Base-by-base conservation (phyloP, 805 yeast genomes). In the Starmera amethionina region DNA sequence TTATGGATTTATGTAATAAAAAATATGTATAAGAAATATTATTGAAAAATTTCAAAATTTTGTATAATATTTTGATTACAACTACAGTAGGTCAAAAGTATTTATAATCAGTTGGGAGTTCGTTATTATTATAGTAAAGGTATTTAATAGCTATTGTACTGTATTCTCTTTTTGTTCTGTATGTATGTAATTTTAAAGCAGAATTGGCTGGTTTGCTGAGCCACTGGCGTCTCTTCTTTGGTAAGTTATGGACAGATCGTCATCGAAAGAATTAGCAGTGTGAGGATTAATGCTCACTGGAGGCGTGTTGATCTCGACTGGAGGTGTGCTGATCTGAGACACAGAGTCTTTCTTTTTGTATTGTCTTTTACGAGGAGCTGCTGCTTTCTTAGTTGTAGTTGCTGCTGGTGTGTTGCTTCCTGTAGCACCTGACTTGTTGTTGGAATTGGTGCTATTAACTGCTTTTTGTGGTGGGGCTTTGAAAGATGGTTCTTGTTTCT, bases 401-500 rank as follows among this genome's bases (percentile, higher is more conserved):
- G 44, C 30, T 14, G 36, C 27, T 27, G 41, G 5, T 35, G 42
- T 18, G 48, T 25, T 28, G 45, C 31, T 36, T 14, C 27, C 9
- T 7, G 2, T 22, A 22, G 27, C 27, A 22, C 27, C 27, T 7
- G 27, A 22, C 3, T 22, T 11, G 7, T 32, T 36, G 19, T 32
- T 27, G 11, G 29, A 15, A 34, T 15, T 36, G 7, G 34, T 34
- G 3, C 4, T 16, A 16, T 16, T 16, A 2, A 40, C 8, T 32
- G 37, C 25, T 4, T 41, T n/a, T 3, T 44, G 31, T 22, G 46
- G 40, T 28, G 50, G 83, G 18, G 18, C 18, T 72, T 61, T 73
- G 75, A 36, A 85, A 86, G 59, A 79, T 73, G 46, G 83, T 86
- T 44, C 93, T 86, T 12, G 86, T 86, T 33, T 66, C 66, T 42